Conservation (phyloP, 768 basidiomycete genomes). For the Amanita jacksonii region DNA sequence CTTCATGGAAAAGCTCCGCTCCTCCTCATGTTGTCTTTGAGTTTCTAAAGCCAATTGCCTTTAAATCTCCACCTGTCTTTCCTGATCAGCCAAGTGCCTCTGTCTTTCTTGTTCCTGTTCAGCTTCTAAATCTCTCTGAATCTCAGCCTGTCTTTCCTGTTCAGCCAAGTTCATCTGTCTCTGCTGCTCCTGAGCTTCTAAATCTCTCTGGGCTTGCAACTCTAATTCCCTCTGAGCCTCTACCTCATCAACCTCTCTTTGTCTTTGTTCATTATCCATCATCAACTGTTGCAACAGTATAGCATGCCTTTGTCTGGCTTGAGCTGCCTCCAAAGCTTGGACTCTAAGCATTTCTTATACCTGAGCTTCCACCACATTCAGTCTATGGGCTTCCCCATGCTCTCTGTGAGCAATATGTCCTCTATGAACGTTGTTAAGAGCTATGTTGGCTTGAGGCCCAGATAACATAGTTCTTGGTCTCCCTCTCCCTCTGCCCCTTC, state of each 20-base stretch:
- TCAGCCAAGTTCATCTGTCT: neutral
- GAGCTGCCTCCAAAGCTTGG: neutral
- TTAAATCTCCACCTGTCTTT: neutral
- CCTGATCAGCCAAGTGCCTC: neutral
- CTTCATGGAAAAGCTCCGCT: neutral
- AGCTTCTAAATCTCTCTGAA: too few species aligned
- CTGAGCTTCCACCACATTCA: too few species aligned
- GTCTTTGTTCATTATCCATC: too few species aligned
- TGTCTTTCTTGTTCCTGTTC: neutral
- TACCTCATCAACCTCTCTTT: too few species aligned
- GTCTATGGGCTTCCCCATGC: neutral
- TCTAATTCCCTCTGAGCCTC: too few species aligned
- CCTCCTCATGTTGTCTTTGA: neutral
- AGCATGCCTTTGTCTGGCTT: neutral
- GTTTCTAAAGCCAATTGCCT: too few species aligned
- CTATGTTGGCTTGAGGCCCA: neutral
- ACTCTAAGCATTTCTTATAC: constrained; percentile 1
- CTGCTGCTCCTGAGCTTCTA: too few species aligned
- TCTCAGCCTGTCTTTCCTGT: too few species aligned
- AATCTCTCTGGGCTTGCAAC: too few species aligned
- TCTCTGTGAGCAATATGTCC: too few species aligned
- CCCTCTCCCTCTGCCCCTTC: neutral
- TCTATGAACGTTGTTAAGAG: too few species aligned
- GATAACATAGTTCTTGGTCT: neutral
- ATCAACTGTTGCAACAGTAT: neutral